Base-by-base conservation (phyloP, 2,329 filamentous ascomycete genomes). In the Calycina herbarum region DNA sequence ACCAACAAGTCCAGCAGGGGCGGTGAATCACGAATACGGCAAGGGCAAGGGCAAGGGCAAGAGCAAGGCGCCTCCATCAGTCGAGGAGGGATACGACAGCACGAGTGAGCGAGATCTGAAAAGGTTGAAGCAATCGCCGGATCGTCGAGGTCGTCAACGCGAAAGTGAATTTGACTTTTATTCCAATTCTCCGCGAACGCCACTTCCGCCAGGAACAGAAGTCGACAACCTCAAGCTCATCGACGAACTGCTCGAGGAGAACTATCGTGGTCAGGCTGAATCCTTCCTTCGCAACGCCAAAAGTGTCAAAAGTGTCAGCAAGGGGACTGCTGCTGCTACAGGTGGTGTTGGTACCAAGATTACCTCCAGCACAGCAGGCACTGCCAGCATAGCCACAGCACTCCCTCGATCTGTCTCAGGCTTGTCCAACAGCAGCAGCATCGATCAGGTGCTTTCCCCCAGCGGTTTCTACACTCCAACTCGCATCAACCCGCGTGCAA, bases 231-330 rank as follows among this genome's bases (percentile, higher is more conserved):
- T 57, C 20, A 20, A 66, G 15, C 59, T 74, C 24, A 71, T 73
- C n/a, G 66, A 72, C 13, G 29, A 66, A n/a, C 57, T 72, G n/a
- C 65, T 73, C 0, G 70, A 73, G 40, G 64, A 72, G 31, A 70
- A 70, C 17, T 71, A 71, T 45, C 68, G 70, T 15, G 68, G 66
- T 8, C 69, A 73, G 62, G 72, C 70, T 20, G 66, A 72, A 35
- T 60, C 66, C 7, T 70, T 72, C 31, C 63, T 63, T 10, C 64
- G 66, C 10, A 70, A 63, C 20, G 33, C 29, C 33, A 57, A 63
- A 38, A 38, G 57, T 61, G 59, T 57, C 48, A 61, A 63, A 38
- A 38, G 57, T 61, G 59, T 57, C 48, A 61, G 35, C 40, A 45
- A 56, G 38, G 35, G 15, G n/a, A 48, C 59, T 10, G 38, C 35